Evolutionary conservation across 2,329 filamentous ascomycete species (phyloP).

Genomic region (Fusarium nematophilum): DNA sequence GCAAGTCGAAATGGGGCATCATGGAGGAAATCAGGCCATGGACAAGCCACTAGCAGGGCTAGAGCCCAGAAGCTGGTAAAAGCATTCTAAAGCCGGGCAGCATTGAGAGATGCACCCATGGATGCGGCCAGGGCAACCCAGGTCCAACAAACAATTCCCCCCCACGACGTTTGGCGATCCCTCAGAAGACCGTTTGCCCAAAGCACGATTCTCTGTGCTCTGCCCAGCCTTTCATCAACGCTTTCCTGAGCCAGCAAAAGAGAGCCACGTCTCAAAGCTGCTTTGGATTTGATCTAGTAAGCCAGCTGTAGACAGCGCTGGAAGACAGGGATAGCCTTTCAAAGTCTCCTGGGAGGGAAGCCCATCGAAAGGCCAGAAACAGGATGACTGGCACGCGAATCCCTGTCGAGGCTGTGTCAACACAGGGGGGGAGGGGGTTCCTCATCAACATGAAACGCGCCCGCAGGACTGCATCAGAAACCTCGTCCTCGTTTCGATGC

Average conservation of each 20-base stretch:
- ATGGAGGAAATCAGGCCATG: constrained; percentile 31
- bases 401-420: constrained; percentile 42
- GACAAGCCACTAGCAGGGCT: constrained; percentile 33
- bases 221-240: constrained; percentile 3
- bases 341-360: constrained; percentile 7
- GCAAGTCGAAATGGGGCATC: constrained; percentile 25
- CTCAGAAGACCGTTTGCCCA: constrained; percentile 16
- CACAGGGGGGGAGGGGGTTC: constrained; percentile 31
- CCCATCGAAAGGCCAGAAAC: constrained; percentile 14
- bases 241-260: constrained; percentile 11
- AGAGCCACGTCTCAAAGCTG: constrained; percentile 11
- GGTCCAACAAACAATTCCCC: constrained; percentile 36
- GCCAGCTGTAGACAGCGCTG: constrained; percentile 21
- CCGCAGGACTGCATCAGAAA: constrained; percentile 59
- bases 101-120: constrained; percentile 33
- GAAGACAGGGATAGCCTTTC: constrained; percentile 33
- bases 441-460: constrained; percentile 61
- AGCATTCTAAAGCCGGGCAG: constrained; percentile 32
- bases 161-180: constrained; percentile 30
- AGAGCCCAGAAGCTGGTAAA: constrained; percentile 19
- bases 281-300: constrained; percentile 8
- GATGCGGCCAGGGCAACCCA: constrained; percentile 17
- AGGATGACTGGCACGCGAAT: constrained; percentile 34
- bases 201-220: constrained; percentile 6
- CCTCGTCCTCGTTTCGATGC: constrained; percentile 48